These are phyloP conservation scores for Colletotrichum tamarilloi DNA, from an alignment of 2,329 filamentous ascomycete genomes.

Conservation along the genomic window DNA sequence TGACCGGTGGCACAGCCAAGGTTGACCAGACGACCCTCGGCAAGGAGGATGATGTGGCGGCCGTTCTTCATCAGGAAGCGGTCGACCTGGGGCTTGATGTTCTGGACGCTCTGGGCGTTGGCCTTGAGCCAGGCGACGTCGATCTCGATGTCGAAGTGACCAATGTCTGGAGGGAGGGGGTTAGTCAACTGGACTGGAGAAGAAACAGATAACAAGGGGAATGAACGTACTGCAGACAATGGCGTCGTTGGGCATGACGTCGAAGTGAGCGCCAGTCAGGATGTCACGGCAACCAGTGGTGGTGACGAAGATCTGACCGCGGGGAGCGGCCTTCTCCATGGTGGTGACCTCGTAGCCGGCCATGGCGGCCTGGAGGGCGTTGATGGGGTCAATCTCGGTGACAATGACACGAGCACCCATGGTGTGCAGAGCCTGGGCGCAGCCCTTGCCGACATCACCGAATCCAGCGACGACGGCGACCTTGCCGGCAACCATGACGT, in stretches of 20 bases:
- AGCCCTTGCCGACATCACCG: slow-evolving; percentile 99
- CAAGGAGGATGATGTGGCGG: slow-evolving; percentile 97
- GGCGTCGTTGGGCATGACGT: slow-evolving; percentile 95
- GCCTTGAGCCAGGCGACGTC: slow-evolving; percentile 99
- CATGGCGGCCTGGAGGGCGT: slow-evolving; percentile 98
- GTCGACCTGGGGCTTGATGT: slow-evolving; percentile 99
- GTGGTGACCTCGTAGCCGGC: slow-evolving; percentile 96
- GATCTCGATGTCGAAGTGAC: slow-evolving; percentile 99
- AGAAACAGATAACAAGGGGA: not conserved
- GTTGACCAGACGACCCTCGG: slow-evolving; percentile 99
- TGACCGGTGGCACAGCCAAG: slow-evolving; percentile 98
- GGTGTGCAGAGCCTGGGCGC: slow-evolving; percentile 92
- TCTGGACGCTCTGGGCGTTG: slow-evolving; percentile 92
- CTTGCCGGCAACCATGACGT: slow-evolving; percentile 99
- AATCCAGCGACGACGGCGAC: slow-evolving; percentile 96
- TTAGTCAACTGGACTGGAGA: slow-evolving; percentile 19
- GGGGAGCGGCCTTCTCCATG: slow-evolving; percentile 93
- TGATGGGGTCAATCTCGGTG: slow-evolving; percentile 99
- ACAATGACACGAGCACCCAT: slow-evolving; percentile 98
- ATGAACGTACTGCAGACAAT: slow-evolving; percentile 89
- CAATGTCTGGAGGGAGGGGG: slow-evolving; percentile 76
- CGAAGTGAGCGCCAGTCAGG: slow-evolving; percentile 90
- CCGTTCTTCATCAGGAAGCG: slow-evolving; percentile 94
- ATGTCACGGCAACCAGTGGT: slow-evolving; percentile 99
- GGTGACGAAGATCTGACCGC: slow-evolving; percentile 98